These are phyloP conservation scores for Colletotrichum navitas DNA, from an alignment of 2,329 filamentous ascomycete species.

Conservation along the genomic window DNA sequence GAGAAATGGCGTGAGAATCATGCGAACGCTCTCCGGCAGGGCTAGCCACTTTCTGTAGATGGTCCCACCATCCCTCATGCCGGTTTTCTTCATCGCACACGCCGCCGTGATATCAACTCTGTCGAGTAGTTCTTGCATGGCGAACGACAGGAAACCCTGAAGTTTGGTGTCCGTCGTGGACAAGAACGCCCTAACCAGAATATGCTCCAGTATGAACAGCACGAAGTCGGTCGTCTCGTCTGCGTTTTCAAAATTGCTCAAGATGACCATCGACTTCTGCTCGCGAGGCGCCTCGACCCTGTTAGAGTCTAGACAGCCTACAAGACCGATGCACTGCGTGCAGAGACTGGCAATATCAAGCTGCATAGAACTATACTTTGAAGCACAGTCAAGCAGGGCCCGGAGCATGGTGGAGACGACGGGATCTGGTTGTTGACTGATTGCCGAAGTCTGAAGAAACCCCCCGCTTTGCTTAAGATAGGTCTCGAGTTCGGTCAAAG, in stretches of 20 bases:
- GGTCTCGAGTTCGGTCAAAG: constrained; percentile 79
- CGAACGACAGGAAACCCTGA: constrained; percentile 92
- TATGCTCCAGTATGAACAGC: constrained; percentile 85
- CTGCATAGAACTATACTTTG: constrained; percentile 80
- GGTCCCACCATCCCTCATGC: constrained; percentile 63
- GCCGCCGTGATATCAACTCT: constrained; percentile 79
- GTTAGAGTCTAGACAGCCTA: constrained; percentile 93
- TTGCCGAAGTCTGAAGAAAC: constrained; percentile 81
- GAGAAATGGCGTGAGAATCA: constrained; percentile 88
- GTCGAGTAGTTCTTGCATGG: constrained; percentile 91
- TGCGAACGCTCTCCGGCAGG: constrained; percentile 82
- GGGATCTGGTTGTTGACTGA: constrained; percentile 86
- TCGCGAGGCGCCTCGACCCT: constrained; percentile 84
- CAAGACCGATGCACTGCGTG: constrained; percentile 85
- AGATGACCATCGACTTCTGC: constrained; percentile 84
- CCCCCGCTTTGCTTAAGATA: constrained; percentile 81
- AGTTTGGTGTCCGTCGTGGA: constrained; percentile 89
- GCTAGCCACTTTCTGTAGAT: constrained; percentile 81
- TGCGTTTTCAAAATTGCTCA: constrained; percentile 85
- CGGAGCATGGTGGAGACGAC: constrained; percentile 79
- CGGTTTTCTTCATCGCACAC: constrained; percentile 56
- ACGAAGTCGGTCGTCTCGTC: constrained; percentile 89
- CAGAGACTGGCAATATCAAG: constrained; percentile 78
- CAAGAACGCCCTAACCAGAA: constrained; percentile 91
- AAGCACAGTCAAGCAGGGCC: constrained; percentile 85